Conservation (phyloP, 352 stramenopile species). For the Globisporangium alternatum region DNA sequence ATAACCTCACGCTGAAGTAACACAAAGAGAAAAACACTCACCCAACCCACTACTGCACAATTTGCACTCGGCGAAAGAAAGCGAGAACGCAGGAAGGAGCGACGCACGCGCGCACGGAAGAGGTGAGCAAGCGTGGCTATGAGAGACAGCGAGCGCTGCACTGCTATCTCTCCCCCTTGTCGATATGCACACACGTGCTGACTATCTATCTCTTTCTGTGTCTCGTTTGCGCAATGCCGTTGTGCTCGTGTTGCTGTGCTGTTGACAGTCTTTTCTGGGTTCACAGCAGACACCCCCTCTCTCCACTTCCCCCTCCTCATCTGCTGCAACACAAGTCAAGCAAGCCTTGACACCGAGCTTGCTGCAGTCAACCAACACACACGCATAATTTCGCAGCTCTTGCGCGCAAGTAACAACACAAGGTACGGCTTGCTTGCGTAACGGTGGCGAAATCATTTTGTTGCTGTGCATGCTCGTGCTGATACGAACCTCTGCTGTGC, state of each 20-base stretch:
- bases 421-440: background rate
- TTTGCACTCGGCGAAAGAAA: conserved; percentile 11
- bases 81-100: conserved; percentile 5
- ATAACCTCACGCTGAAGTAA: conserved; percentile 9
- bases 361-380: background rate
- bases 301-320: background rate
- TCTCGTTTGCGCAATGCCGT: background rate
- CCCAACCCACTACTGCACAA: background rate
- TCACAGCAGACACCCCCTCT: conserved; percentile 3
- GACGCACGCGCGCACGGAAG: background rate
- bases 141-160: background rate
- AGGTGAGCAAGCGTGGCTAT: background rate
- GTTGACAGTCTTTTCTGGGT: conserved; percentile 7
- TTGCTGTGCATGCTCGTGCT: background rate
- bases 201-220: background rate
- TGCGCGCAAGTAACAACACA: background rate
- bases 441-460: background rate
- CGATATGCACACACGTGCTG: background rate
- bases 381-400: background rate
- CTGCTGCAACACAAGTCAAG: background rate
- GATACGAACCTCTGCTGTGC: background rate
- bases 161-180: background rate
- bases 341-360: background rate
- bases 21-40: conserved; percentile 7
- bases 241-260: conserved; percentile 5